A percentile compares a stretch with the other conserved stretches of the same genome.
Conservation (phyloP, 352 stramenopile species). For the Thraustochytrium sp. region DNA sequence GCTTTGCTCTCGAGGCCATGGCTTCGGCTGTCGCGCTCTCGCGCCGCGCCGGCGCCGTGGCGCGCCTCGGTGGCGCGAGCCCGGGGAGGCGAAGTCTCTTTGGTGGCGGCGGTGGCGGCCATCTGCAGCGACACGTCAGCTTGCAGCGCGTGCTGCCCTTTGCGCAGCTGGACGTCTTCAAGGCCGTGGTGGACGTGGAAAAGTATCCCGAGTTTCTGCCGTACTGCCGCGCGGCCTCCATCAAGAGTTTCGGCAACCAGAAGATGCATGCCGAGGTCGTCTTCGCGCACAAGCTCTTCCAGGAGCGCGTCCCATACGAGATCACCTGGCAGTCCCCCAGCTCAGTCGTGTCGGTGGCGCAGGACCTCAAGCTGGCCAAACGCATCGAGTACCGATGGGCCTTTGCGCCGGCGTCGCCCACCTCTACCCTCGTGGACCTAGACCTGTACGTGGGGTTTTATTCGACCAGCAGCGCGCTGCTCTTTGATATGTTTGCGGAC, state of each 20-base stretch:
- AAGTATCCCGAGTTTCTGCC: slow-evolving; percentile 34
- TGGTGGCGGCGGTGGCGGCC: too few relatives aligned
- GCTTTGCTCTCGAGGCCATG: too few relatives aligned
- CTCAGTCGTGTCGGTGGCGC: not conserved
- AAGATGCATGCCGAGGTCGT: not conserved
- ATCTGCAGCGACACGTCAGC: not conserved
- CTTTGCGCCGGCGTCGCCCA: not conserved
- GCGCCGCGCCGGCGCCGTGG: not conserved
- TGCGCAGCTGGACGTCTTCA: slow-evolving; percentile 1
- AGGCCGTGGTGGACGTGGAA: slow-evolving; percentile 1
- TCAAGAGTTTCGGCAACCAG: not conserved
- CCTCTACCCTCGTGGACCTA: not conserved
- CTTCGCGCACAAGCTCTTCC: slow-evolving; percentile 13
- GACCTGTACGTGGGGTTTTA: not conserved
- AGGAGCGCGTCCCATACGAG: not conserved
- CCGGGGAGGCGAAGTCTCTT: not conserved
- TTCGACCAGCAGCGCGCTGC: not conserved
- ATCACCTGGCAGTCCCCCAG: slow-evolving; percentile 8
- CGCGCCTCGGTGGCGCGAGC: not conserved
- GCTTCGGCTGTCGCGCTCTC: too few relatives aligned
- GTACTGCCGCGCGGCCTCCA: not conserved
- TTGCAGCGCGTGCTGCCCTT: slow-evolving; percentile 10
- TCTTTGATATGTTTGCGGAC: slow-evolving; percentile 23
- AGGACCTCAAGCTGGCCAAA: not conserved
- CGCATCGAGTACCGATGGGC: not conserved